phyloP scores from a whole-genome alignment of 805 yeast species.

The Maudiozyma turicensis region DNA sequence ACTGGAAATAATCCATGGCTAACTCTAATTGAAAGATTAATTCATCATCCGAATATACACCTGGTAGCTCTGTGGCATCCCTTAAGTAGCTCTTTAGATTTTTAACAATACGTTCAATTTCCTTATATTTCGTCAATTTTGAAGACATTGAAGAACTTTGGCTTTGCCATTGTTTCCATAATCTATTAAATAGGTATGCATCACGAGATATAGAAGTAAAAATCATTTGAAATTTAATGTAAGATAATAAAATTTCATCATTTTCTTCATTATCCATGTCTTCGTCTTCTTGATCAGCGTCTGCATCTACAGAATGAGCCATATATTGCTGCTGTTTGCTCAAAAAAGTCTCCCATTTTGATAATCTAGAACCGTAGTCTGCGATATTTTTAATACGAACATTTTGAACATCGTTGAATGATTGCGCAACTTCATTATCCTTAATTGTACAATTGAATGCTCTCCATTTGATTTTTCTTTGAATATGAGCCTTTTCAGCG shows the following conservation, averaged over 20 bases:
- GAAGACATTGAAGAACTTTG: conserved; percentile 16
- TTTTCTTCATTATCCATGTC: conserved; percentile 50
- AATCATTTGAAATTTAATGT: conserved; percentile 57
- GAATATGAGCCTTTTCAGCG: conserved; percentile 22
- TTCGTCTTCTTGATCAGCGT: conserved; percentile 36
- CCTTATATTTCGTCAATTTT: conserved; percentile 25
- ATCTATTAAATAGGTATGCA: conserved; percentile 35
- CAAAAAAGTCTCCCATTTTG: conserved; percentile 62
- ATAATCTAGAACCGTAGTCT: conserved; percentile 46
- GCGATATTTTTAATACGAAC: conserved; percentile 31
- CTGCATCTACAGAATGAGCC: conserved; percentile 21
- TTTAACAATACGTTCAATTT: conserved; percentile 30
- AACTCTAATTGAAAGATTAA: conserved; percentile 33
- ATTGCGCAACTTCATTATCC: conserved; percentile 64
- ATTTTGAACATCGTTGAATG: conserved; percentile 35
- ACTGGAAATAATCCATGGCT: conserved; percentile 15
- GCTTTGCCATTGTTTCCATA: conserved; percentile 22
- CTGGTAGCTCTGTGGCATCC: conserved; percentile 73
- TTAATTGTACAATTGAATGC: conserved; percentile 51
- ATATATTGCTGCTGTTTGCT: conserved; percentile 49
- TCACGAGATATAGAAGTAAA: conserved; percentile 70
- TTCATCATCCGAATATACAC: conserved; percentile 79
- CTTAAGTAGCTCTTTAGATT: conserved; percentile 41
- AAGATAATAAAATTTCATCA: conserved; percentile 66
- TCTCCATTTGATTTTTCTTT: conserved; percentile 47